Base-by-base conservation (phyloP, 257 asterid species). In the Nicotiana benthamiana region DNA sequence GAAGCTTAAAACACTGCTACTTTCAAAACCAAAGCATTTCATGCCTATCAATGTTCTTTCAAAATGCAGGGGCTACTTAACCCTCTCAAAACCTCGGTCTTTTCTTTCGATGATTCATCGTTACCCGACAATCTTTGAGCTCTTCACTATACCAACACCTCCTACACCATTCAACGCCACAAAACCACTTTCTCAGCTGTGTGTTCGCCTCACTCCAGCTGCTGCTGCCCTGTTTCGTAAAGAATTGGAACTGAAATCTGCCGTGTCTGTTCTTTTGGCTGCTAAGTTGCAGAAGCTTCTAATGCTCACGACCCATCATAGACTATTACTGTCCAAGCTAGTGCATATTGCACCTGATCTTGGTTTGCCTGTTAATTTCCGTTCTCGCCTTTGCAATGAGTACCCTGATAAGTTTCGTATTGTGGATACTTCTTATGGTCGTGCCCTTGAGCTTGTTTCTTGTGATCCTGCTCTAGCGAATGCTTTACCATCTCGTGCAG, bases 131-230 rank as follows among this genome's bases (percentile, higher is more conserved):
- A 80, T 95, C 75, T 95, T 95, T 68, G 97, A 93, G 88, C 88
- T 95, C 82, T 95, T 95, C 87, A 77, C 84, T 9, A 82, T 91
- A 75, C 98, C 96, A 17, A 83, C 90, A 0, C 94, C 98, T 1
- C 89, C 87, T 2, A 83, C 87, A 2, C 99, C 98, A 0, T 64
- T 80, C 62, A 86, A 85, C 27, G 98, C 98, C 57, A 63, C 92
- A 0, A 97, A 90, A 12, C 87, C 97, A 0, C 94, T 90, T 57
- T 68, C 87, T 27, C 99, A 95, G 70, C 88, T 87, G 6, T 95
- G 98, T 63, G 97, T 95, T 75, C 93, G 98, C 79, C 97, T 95
- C 84, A 90, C 99, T 9, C 98, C 97, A 0, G 90, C 94, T 80
- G 97, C 97, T 3, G 88, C 90, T 6, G 92, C 91, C 72, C 86